These are phyloP conservation scores for Stylonectria norvegica DNA, from an alignment of 2,329 filamentous ascomycete species.

Conservation along the genomic window DNA sequence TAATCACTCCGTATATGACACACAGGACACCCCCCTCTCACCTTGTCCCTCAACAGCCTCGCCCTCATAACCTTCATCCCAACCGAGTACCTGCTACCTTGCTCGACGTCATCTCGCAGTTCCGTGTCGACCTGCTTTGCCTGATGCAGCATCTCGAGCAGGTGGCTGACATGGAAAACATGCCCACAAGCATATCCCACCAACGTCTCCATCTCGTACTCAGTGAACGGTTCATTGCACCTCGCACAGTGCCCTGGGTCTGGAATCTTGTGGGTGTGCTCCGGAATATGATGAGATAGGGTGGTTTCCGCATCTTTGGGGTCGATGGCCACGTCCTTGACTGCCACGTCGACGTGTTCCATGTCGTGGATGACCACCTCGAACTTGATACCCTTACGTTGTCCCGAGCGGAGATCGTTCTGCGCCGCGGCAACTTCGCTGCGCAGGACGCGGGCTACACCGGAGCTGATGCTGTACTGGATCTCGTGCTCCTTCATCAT, in stretches of 20 bases:
- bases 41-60: slow-evolving; percentile 67
- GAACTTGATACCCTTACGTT: slow-evolving; percentile 85
- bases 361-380: slow-evolving; percentile 57
- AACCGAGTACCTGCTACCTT: slow-evolving; percentile 59
- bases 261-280: slow-evolving; percentile 32
- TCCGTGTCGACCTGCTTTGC: slow-evolving; percentile 46
- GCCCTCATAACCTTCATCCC: slow-evolving; percentile 87
- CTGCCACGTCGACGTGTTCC: slow-evolving; percentile 43
- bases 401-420: slow-evolving; percentile 72
- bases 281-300: slow-evolving; percentile 13
- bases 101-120: slow-evolving; percentile 41
- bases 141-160: slow-evolving; percentile 54
- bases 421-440: slow-evolving; percentile 86
- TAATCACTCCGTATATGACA: slow-evolving; percentile 37
- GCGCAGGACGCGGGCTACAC: slow-evolving; percentile 79
- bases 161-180: slow-evolving; percentile 72
- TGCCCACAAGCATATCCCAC: slow-evolving; percentile 81
- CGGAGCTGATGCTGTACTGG: slow-evolving; percentile 86
- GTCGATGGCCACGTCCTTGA: slow-evolving; percentile 37
- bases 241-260: slow-evolving; percentile 57
- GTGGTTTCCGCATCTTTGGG: slow-evolving; percentile 20
- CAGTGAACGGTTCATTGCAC: slow-evolving; percentile 54
- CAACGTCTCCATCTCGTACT: slow-evolving; percentile 66
- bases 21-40: slow-evolving; percentile 62
- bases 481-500: slow-evolving; percentile 97